Evolutionary conservation across 164 flowering plant species (phyloP).

Genomic region (Annona cherimola): DNA sequence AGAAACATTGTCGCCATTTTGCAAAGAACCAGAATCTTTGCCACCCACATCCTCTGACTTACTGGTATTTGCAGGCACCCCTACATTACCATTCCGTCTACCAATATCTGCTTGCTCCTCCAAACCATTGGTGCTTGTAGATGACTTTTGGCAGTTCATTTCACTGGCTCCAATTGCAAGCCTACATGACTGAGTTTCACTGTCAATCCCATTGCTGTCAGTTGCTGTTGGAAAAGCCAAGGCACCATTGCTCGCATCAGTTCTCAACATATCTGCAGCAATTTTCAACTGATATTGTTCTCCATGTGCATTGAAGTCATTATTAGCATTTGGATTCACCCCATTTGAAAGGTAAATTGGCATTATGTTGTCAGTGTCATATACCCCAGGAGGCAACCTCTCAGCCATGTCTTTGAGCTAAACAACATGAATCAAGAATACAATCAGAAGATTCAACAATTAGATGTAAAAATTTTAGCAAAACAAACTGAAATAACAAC

Average conservation of each 20-base stretch:
- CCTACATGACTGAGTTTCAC: constrained; percentile 13
- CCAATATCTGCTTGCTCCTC: constrained; percentile 28
- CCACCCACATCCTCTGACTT: constrained; percentile 27
- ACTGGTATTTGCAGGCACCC: constrained; percentile 17
- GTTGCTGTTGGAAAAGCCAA: constrained; percentile 25
- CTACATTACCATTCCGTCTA: constrained; percentile 33
- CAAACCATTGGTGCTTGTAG: constrained; percentile 21
- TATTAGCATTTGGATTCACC: constrained; percentile 38
- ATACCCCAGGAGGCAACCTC: constrained; percentile 57
- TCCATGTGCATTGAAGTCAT: constrained; percentile 30
- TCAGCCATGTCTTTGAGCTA: constrained; percentile 80
- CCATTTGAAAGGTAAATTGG: constrained; percentile 43
- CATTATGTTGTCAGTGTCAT: constrained; percentile 40
- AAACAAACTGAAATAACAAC: neutral
- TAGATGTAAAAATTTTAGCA: neutral
- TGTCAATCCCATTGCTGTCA: constrained; percentile 27
- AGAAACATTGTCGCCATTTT: constrained; percentile 37
- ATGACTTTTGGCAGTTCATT: constrained; percentile 15
- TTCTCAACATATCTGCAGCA: constrained; percentile 26
- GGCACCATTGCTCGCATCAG: constrained; percentile 32
- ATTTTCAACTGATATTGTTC: constrained; percentile 35
- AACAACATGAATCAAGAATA: constrained; percentile 4
- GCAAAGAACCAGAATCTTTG: constrained; percentile 28
- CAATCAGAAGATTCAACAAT: constrained; percentile 10
- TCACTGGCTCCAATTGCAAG: constrained; percentile 22